Base-by-base conservation (phyloP, 75 land plant species). In the Azolla pinnata region DNA sequence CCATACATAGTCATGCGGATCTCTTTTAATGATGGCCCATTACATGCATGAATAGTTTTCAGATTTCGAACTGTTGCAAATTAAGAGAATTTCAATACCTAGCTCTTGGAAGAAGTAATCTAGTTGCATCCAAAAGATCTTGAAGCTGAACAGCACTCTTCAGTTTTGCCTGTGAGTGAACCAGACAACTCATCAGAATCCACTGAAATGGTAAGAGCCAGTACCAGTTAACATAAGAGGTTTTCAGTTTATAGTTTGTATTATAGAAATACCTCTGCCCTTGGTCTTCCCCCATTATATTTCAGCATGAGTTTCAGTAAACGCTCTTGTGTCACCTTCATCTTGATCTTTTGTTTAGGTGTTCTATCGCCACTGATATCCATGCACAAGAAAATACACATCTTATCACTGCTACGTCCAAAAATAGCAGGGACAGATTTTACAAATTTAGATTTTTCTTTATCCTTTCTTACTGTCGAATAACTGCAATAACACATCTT, bases 131-230 rank as follows among this genome's bases (percentile, higher is more conserved):
- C 42, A 92, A 74, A 42, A 92, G 69, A 79, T 92, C 97, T 77
- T 92, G 97, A 64, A 92, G 57, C 66, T 92, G 97, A 35, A 92
- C 87, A 44, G 97, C 97, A 79, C 87, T 92, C 68, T 92, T 92
- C 12, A 92, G 79, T 55, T 92, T 92, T 54, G 96, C 92, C 97
- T 92, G 79, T 40, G 27, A 62, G 40, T 35, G 4, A 56, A 35
- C 46, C 5, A 5, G 10, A 35, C 12, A 5, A 35, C 40, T 35
- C 40, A 5, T 12, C 40, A 35, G 12, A 5, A 35, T 5, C 10
- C 5, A 35, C 5, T 5, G 12, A 35, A 5, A 35, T 35, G 40
- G 5, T 5, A 5, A 35, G 40, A 35, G n/a, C n/a, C n/a, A 35
- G 12, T 5, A 5, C 5, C 10, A 35, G 40, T 12, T 35, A 35